These are phyloP conservation scores for Fusarium scirpi DNA, from an alignment of 2,329 filamentous ascomycete species.

Conservation along the genomic window DNA sequence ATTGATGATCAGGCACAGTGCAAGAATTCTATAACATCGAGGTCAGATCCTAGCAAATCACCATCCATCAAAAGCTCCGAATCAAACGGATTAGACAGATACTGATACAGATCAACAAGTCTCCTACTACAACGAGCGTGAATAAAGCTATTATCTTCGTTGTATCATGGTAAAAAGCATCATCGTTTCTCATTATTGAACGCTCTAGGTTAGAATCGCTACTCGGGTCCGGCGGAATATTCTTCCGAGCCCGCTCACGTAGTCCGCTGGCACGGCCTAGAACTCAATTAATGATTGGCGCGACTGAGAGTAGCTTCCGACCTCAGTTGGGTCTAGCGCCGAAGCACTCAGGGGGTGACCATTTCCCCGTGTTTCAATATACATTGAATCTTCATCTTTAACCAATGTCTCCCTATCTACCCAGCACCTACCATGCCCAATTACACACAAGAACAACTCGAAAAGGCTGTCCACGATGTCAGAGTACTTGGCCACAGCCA, in stretches of 20 bases:
- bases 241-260: too few relatives aligned
- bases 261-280: neutral
- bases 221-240: too few relatives aligned
- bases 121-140: accelerated
- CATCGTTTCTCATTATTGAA: neutral
- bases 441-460: neutral
- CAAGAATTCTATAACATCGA: too few relatives aligned
- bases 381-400: neutral
- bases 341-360: neutral
- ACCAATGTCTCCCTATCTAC: neutral
- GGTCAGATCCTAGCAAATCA: too few relatives aligned
- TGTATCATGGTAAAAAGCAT: neutral
- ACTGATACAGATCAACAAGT: accelerated
- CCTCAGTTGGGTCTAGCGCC: neutral
- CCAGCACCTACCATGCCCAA: neutral
- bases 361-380: neutral
- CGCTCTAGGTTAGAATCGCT: neutral
- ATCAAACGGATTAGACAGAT: neutral
- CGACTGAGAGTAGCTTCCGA: neutral
- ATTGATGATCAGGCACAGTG: too few relatives aligned
- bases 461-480: neutral
- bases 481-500: neutral
- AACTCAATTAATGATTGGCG: neutral
- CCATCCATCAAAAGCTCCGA: neutral
- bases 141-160: neutral